Base-by-base conservation (phyloP, 2,329 filamentous ascomycete species). In the Tolypocladium tundrense region DNA sequence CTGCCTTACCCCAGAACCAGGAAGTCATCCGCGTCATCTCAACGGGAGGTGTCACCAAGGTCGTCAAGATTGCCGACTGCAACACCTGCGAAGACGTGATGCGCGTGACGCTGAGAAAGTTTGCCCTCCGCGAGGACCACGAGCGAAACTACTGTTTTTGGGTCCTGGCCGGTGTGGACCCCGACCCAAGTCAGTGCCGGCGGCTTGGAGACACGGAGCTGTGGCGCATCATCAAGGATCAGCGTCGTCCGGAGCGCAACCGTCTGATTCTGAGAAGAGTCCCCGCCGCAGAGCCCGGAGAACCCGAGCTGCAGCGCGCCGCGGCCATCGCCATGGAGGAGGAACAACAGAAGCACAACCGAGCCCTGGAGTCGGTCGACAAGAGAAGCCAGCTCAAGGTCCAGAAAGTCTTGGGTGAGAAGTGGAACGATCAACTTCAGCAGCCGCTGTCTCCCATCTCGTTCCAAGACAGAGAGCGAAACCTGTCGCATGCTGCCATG, bases 121-220 rank as follows among this genome's bases (percentile, higher is more conserved):
- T 96, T 62, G 86, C 87, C 45, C 81, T 96, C 37, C 89, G 91
- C 27, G 91, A 96, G 68, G 90, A 93, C 61, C 91, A 97, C 67
- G 89, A 94, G 70, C 85, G 91, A 66, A 96, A 95, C 68, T 97
- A 96, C 75, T 97, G 92, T 76, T 97, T 99, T 75, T 97, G 94
- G 79, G 88, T 96, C 1, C 79, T 97, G 59, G 87, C 90, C 63
- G 93, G 92, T 55, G 78, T 91, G 43, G 91, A 97, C 53, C 87
- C 92, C 1, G 88, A 94, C 64, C 88, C 91, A 37, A 83, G 81
- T 54, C 86, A 91, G 68, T 95, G 90, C 70, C 86, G 91, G 60
- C 86, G 90, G 54, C 79, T 97, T 43, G 87, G 87, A 40, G 94
- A 99, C 67, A 87, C 85, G 5, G 94, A 99, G 70, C 77, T 99